These are phyloP conservation scores for Zygosaccharomyces rouxii DNA, from an alignment of 805 yeast genomes.

Conservation along the genomic window DNA sequence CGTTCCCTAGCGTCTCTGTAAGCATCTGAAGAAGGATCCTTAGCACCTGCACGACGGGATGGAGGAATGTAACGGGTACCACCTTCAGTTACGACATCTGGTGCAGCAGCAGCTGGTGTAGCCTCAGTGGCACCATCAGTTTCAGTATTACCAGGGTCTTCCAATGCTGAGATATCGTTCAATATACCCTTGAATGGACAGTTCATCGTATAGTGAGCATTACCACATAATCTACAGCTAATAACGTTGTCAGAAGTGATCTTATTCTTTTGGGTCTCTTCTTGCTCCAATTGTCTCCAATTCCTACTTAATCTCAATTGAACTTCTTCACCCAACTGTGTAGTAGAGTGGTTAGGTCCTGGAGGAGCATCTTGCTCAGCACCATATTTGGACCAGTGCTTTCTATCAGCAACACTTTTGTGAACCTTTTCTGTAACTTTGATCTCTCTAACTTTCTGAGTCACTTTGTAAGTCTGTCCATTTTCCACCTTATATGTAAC, in stretches of 20 bases:
- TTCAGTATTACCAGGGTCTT: conserved; percentile 34
- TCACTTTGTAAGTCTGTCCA: conserved; percentile 81
- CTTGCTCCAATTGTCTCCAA: conserved; percentile 75
- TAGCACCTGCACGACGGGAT: conserved; percentile 42
- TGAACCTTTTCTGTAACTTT: conserved; percentile 77
- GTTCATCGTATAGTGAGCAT: conserved; percentile 86
- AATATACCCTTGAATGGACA: conserved; percentile 95
- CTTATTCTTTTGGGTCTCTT: conserved; percentile 49
- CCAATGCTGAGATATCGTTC: conserved; percentile 45
- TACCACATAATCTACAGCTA: conserved; percentile 88
- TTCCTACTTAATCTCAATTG: conserved; percentile 67
- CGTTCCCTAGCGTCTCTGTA: conserved; percentile 51
- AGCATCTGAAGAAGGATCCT: conserved; percentile 40
- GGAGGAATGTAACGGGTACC: conserved; percentile 57
- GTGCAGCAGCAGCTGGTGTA: conserved; percentile 30
- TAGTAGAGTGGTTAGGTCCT: conserved; percentile 86
- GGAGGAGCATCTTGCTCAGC: conserved; percentile 65
- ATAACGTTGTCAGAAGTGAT: conserved; percentile 44
- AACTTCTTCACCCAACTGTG: conserved; percentile 83
- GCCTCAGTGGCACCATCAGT: conserved; percentile 34
- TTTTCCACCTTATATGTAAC: conserved; percentile 70
- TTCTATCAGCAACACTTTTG: conserved; percentile 81
- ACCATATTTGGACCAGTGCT: conserved; percentile 86
- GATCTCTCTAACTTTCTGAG: conserved; percentile 77
- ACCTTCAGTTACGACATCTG: conserved; percentile 35